Base-by-base conservation (phyloP, 208 protist genomes). In the Trypanosoma mega region DNA sequence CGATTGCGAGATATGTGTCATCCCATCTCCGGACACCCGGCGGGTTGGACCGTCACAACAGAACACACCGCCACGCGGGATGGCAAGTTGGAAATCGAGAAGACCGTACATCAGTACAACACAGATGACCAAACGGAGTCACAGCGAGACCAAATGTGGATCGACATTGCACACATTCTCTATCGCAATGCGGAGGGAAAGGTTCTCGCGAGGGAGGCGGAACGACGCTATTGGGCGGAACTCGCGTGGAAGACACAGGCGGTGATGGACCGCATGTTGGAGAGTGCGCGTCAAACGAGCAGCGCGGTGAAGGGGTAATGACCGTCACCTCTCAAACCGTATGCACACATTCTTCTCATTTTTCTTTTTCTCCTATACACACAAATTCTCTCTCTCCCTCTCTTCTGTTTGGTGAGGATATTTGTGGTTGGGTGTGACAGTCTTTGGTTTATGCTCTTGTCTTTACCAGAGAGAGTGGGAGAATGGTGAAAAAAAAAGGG, bases 161-260 rank as follows among this genome's bases (percentile, higher is more conserved):
- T 4, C 12, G 47, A 65, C 29, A 29, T 65, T 14, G 48, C 41
- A 1, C 43, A 39, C 23, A 43, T 43, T 7, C 9, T 62, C n/a
- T 49, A 62, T 34, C 11, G 55, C 7, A 33, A 62, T 34, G 3
- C 5, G 0, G 34, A 5, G n/a, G 55, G 31, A 26, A 49, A 50
- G 18, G 12, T 49, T 14, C 11, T 36, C 37, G 55, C 46, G 1
- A 50, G n/a, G 0, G 39, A 62, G 23, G 55, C 26, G 20, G 21
- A 6, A 26, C 6, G 44, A 31, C 24, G 27, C 6, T 52, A 62
- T 36, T 62, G 55, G 55, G 37, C 55, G 3, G 34, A 30, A 24
- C 6, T 62, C 11, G 55, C 55, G 12, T 62, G 55, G 55, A 62
- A 52, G 31, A 62, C 55, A 43, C 55, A 50, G 21, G 46, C 26